Evolutionary conservation across 495 filamentous ascomycete species (phyloP).

Genomic region (Aspergillus baeticus): DNA sequence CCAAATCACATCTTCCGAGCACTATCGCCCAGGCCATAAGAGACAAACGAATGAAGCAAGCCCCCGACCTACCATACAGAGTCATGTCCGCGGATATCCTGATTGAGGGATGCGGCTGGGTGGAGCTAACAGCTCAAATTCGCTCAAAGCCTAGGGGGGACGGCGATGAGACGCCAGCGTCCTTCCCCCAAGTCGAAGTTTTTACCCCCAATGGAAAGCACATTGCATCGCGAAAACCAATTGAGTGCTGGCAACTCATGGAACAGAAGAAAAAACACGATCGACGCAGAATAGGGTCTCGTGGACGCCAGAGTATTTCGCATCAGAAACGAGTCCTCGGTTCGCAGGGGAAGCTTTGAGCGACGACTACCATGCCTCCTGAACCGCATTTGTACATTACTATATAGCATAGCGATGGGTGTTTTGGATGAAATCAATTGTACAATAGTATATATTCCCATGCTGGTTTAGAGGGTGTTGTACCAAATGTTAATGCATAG

Average conservation of each 20-base stretch:
- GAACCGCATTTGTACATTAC: background rate
- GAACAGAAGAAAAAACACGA: constrained; percentile 36
- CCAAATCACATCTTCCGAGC: constrained; percentile 49
- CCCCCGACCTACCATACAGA: constrained; percentile 64
- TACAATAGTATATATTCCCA: background rate
- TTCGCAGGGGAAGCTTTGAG: background rate
- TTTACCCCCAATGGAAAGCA: constrained; percentile 81
- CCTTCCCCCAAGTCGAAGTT: constrained; percentile 74
- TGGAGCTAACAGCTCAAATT: constrained; percentile 83
- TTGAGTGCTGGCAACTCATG: constrained; percentile 66
- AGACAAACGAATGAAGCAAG: constrained; percentile 26
- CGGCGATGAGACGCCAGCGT: constrained; percentile 20
- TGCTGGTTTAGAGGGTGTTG: background rate
- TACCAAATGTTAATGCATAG: too few relatives aligned
- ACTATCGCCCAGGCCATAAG: constrained; percentile 35
- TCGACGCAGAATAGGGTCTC: constrained; percentile 25
- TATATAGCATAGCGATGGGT: constrained; percentile 35
- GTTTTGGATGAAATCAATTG: constrained; percentile 15
- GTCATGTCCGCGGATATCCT: constrained; percentile 80
- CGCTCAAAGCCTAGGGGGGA: constrained; percentile 45
- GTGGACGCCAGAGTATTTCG: constrained; percentile 27
- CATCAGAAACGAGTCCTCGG: constrained; percentile 20
- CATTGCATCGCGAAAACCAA: constrained; percentile 63
- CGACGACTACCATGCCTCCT: background rate
- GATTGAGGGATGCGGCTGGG: constrained; percentile 89